phyloP scores from a whole-genome alignment of 2,329 filamentous ascomycete genomes.

The Colletotrichum paranaense region DNA sequence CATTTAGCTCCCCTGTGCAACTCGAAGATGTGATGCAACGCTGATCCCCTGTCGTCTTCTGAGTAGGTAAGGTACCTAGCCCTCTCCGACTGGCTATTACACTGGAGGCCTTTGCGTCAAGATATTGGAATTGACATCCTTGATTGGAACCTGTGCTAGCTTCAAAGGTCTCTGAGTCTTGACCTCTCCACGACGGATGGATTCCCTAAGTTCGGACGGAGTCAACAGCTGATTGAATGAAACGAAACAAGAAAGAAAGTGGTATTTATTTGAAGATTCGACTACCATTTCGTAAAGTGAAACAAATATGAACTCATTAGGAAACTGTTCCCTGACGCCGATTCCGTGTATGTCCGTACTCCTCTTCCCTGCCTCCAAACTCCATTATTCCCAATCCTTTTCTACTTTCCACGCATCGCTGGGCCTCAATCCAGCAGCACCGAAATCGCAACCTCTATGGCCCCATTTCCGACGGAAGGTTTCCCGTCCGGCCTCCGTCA shows the following conservation, averaged over 20 bases:
- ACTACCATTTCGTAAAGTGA: background rate
- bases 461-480: slow-evolving; percentile 59
- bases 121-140: too few relatives aligned
- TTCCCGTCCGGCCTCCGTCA: slow-evolving; percentile 56
- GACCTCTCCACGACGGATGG: too few relatives aligned
- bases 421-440: slow-evolving; percentile 47
- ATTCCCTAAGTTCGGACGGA: too few relatives aligned
- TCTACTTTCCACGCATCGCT: slow-evolving; percentile 60
- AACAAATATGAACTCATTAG: background rate
- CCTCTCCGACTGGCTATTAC: too few relatives aligned
- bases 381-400: slow-evolving; percentile 48
- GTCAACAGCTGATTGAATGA: too few relatives aligned
- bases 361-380: background rate
- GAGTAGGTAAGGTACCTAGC: too few relatives aligned
- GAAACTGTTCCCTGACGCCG: background rate
- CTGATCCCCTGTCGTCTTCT: too few relatives aligned
- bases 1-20: too few relatives aligned
- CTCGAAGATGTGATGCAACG: too few relatives aligned
- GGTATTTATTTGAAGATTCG: background rate
- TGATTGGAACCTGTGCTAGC: too few relatives aligned
- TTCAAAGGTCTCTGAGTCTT: too few relatives aligned
- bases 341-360: background rate
- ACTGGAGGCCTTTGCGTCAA: too few relatives aligned
- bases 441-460: slow-evolving; percentile 55
- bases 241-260: background rate